Evolutionary conservation across 2,329 filamentous ascomycete genomes (phyloP).

Genomic region (Calonectria ilicicola): DNA sequence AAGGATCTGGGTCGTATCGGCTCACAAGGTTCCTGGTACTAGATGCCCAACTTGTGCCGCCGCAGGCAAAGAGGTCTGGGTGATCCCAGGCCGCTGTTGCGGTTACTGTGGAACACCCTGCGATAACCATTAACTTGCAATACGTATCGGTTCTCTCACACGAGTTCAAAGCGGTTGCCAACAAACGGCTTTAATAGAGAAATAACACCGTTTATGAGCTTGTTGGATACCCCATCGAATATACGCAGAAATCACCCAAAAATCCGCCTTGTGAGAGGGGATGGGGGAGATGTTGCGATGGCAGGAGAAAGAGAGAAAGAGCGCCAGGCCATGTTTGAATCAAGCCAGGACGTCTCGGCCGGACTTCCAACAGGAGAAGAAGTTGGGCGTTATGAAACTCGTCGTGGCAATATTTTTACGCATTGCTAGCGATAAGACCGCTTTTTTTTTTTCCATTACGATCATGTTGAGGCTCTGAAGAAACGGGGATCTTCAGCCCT

Average conservation of each 20-base stretch:
- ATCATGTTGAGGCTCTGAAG: conserved; percentile 6
- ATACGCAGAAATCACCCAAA: neutral
- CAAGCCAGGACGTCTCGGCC: neutral
- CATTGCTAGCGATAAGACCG: neutral
- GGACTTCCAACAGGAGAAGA: neutral
- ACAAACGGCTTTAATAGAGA: neutral
- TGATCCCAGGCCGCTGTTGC: conserved; percentile 65
- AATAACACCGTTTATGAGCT: neutral
- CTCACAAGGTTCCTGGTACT: conserved; percentile 59
- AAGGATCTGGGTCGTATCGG: conserved; percentile 10
- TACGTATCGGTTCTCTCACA: neutral
- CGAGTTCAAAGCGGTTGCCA: neutral
- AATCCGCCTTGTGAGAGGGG: neutral
- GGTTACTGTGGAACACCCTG: conserved; percentile 63
- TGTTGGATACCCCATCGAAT: neutral
- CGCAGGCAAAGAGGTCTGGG: conserved; percentile 66
- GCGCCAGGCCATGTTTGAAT: neutral
- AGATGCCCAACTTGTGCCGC: conserved; percentile 63
- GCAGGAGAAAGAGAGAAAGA: neutral
- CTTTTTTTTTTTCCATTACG: neutral
- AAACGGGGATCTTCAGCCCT: neutral
- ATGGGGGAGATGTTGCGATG: neutral
- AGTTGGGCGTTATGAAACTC: neutral
- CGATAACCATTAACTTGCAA: conserved; percentile 27
- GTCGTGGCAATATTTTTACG: neutral